Evolutionary conservation across 1,284 basidiomycete genomes (phyloP), one percentile per base, ranked within the genome.

Genomic region (Sanghuangporus baumii): DNA sequence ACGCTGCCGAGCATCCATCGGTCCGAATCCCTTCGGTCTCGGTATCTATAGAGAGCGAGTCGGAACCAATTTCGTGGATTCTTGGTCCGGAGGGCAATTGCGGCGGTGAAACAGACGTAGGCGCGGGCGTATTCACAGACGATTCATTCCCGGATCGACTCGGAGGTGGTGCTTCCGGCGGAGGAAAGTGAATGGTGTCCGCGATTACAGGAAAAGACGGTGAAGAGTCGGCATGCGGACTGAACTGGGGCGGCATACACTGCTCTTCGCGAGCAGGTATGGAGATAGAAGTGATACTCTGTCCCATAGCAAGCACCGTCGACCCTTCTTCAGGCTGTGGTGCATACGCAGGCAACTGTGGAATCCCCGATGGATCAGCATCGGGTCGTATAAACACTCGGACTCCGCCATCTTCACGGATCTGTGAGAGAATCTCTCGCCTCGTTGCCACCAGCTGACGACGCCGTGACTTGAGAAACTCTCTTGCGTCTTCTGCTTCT

Each of bases 381-480:
- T 38, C 16, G 34, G 34, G 5, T 16, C 16, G 55, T 18, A 38
- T 43, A 55, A 55, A 18, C 6, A 61, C 38, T 6, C 51, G 41
- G 6, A 57, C 16, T 9, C 55, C 61, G 16, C 55, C 56, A 12
- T 65, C 64, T 31, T 65, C 64, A 6, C n/a, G 18, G 6, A 65
- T 31, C 6, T 51, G 64, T 6, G 14, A 16, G 2, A 65, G 40
- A 41, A 65, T 62, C 41, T 65, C 64, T 1, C 60, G 60, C 4
- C 64, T 56, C 3, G 55, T 43, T 34, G 51, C 50, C 9, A 62
- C 51, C n/a, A 65, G 61, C 38, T 38, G 40, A 14, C 50, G 55
- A n/a, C 64, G 55, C 4, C 57, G 46, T 8, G 60, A 59, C 9
- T 23, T 50, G 14, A 65, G 26, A 38, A 62, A 62, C 31, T 59